phyloP scores from a whole-genome alignment of 2,329 filamentous ascomycete species.

The Colletotrichum neosansevieriae region DNA sequence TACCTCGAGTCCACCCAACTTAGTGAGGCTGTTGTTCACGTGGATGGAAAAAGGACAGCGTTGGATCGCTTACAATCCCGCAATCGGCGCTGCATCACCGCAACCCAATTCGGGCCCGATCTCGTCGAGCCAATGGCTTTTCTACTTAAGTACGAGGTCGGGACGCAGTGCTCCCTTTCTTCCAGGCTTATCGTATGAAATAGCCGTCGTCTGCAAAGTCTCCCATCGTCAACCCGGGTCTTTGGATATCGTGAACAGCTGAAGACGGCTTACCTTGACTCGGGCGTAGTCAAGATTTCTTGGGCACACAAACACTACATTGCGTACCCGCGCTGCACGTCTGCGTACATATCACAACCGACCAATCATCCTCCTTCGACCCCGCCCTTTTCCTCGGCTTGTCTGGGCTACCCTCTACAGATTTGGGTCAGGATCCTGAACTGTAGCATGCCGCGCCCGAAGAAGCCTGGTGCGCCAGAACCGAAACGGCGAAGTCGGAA shows the following conservation, averaged over 20 bases:
- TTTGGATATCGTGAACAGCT: constrained; percentile 11
- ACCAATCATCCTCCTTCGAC: constrained; percentile 35
- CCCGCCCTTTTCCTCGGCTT: constrained; percentile 33
- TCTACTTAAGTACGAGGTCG: constrained; percentile 24
- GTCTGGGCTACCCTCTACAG: constrained; percentile 2
- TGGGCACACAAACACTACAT: constrained; percentile 7
- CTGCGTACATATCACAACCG: constrained; percentile 28
- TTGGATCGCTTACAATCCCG: constrained; percentile 39
- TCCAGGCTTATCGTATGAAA: neutral
- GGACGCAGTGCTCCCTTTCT: constrained; percentile 13
- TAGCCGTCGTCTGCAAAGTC: neutral
- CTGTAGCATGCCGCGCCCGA: constrained; percentile 55
- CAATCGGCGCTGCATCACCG: constrained; percentile 39
- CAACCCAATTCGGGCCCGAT: constrained; percentile 41
- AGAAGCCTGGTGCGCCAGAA: constrained; percentile 57
- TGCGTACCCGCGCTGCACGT: constrained; percentile 29
- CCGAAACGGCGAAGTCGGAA: constrained; percentile 59
- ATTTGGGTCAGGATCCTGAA: constrained; percentile 24
- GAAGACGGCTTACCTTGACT: constrained; percentile 1
- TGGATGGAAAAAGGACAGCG: constrained; percentile 33
- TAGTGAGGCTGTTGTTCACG: constrained; percentile 39
- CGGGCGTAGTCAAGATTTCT: constrained; percentile 1
- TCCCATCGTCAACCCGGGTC: neutral
- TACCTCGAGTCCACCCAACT: constrained; percentile 29
- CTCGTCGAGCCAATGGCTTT: constrained; percentile 30